A percentile compares a stretch with the other conserved stretches of the same genome.
These are phyloP conservation scores for Xylaria flabelliformis DNA, from an alignment of 495 filamentous ascomycete species.

Conservation along the genomic window DNA sequence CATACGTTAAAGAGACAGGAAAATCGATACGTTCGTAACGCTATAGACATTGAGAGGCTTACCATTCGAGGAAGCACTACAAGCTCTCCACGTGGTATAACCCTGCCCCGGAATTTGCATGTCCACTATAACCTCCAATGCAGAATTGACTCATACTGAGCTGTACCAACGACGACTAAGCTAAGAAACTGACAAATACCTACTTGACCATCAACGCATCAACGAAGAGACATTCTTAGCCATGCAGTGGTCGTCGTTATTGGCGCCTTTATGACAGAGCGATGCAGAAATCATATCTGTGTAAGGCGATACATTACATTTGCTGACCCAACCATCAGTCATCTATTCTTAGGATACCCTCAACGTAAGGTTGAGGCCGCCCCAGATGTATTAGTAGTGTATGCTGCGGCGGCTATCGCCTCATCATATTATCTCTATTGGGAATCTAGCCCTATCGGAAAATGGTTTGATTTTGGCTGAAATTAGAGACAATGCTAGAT, in stretches of 20 bases:
- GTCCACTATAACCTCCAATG: conserved; percentile 19
- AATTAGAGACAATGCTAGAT: conserved; percentile 26
- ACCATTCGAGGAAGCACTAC: conserved; percentile 15
- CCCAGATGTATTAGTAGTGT: conserved; percentile 15
- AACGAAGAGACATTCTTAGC: conserved; percentile 13
- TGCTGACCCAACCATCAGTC: conserved; percentile 12
- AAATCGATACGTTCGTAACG: conserved; percentile 6
- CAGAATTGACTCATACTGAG: conserved; percentile 26
- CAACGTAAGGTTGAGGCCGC: not conserved
- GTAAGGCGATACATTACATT: conserved; percentile 19
- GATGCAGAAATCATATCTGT: conserved; percentile 5
- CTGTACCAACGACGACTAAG: conserved; percentile 14
- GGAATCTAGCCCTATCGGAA: conserved; percentile 16
- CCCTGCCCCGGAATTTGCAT: conserved; percentile 22
- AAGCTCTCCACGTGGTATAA: conserved; percentile 27
- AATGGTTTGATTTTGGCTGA: conserved; percentile 16
- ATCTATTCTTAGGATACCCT: conserved; percentile 26
- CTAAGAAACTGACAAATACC: conserved; percentile 20
- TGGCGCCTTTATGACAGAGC: conserved; percentile 20
- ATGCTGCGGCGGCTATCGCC: not conserved
- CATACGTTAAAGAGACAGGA: not conserved
- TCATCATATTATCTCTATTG: conserved; percentile 12
- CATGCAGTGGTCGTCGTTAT: conserved; percentile 6
- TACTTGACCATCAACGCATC: conserved; percentile 3
- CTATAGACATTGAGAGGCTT: not conserved